Evolutionary conservation across 495 filamentous ascomycete genomes (phyloP), one percentile per base, ranked within the genome.

Genomic region (Cryomyces minteri): DNA sequence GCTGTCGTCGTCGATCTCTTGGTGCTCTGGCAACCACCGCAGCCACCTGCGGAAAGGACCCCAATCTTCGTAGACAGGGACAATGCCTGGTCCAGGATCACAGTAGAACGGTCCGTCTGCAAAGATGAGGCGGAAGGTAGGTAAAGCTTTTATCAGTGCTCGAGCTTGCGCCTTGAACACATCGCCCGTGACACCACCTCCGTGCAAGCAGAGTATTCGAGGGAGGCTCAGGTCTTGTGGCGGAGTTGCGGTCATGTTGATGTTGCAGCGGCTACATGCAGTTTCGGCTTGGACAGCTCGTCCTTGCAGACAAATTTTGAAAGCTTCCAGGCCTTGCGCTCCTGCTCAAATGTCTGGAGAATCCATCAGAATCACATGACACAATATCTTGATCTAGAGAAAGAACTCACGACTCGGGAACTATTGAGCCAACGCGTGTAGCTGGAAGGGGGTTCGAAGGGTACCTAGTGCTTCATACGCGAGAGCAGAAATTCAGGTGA

Each of bases 151-250:
- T 32, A 58, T 58, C 9, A 82, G 54, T 10, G 59, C 58, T 46
- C 77, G 74, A 47, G 69, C 71, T 58, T 83, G 79, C 1, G 59
- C 45, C 25, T 58, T 59, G 61, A 81, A 80, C 49, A 81, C 68
- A n/a, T 62, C 48, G 2, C 66, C 72, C 51, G 74, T 80, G 41
- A 70, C 67, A 48, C 77, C 76, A 43, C 77, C 76, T 54, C 79
- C 77, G 58, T 82, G 77, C 41, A 82, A 67, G 60, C 74, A 80
- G 49, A 82, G 74, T 41, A 83, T 68, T 37, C 76, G 74, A 6
- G 43, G 43, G 43, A 39, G 32, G 43, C 10, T 38, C 31, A 45
- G 29, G 11, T 12, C 31, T 12, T 30, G 31, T 30, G 14, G 12
- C 31, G 31, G 30, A 10, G 43, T 38, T 7, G 43, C 12, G 32